A percentile compares a stretch with the other conserved stretches of the same genome.
Conservation (phyloP, 2,329 filamentous ascomycete species). For the Metarhizium album region DNA sequence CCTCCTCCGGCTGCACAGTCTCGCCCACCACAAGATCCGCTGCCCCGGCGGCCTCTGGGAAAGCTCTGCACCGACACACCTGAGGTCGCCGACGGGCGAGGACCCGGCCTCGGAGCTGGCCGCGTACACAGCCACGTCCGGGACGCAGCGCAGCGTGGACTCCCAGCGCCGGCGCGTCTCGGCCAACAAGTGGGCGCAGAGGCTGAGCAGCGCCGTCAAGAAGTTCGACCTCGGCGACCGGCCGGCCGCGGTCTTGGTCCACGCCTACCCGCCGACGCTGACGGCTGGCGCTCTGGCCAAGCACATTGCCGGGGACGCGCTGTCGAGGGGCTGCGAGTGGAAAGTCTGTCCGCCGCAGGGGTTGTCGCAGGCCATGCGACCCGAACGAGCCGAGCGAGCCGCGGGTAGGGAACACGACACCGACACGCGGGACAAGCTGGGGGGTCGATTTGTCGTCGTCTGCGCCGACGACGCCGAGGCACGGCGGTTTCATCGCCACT, state of each 20-base stretch:
- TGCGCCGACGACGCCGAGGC: constrained; percentile 23
- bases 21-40: constrained; percentile 20
- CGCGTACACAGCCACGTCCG: constrained; percentile 19
- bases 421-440: constrained; percentile 12
- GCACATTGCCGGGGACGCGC: constrained; percentile 32
- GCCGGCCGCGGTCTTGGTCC: constrained; percentile 20
- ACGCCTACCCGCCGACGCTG: constrained; percentile 19
- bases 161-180: constrained; percentile 12
- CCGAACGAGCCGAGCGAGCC: neutral
- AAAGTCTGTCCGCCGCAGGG: constrained; percentile 12
- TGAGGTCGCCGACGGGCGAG: constrained; percentile 7
- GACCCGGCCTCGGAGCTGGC: constrained; percentile 15
- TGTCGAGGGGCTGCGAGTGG: constrained; percentile 18
- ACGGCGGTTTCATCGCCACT: constrained; percentile 29
- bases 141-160: constrained; percentile 10
- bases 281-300: constrained; percentile 22
- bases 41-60: constrained; percentile 20
- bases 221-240: constrained; percentile 13
- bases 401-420: constrained; percentile 5
- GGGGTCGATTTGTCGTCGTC: constrained; percentile 22
- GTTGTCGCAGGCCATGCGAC: constrained; percentile 11
- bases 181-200: constrained; percentile 15
- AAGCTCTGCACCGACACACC: constrained; percentile 17
- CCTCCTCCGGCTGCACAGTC: constrained; percentile 22
- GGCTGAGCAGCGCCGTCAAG: constrained; percentile 14